These are phyloP conservation scores for Cystobasidiopsis lactophilus DNA, from an alignment of 768 basidiomycete genomes.

Conservation along the genomic window DNA sequence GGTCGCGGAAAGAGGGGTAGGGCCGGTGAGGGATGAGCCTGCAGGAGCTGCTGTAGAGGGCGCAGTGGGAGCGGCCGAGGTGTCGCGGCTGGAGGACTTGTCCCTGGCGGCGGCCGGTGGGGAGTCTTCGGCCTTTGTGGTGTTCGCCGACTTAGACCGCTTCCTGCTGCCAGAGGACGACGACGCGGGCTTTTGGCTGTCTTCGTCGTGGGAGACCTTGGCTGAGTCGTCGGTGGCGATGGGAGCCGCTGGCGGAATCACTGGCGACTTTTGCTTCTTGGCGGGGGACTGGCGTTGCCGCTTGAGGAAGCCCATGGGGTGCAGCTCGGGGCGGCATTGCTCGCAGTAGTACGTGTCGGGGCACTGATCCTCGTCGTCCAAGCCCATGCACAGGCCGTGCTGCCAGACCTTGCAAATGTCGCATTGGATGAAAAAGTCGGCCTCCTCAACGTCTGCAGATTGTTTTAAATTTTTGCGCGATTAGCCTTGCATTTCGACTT, in stretches of 20 bases:
- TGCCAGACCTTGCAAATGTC: slow-evolving; percentile 97
- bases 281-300: too few species aligned
- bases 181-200: background rate
- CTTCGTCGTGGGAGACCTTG: too few species aligned
- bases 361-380: slow-evolving; percentile 43
- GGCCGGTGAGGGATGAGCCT: slow-evolving; percentile 1
- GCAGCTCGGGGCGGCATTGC: slow-evolving; percentile 66
- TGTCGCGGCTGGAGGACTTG: background rate
- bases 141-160: background rate
- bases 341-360: slow-evolving; percentile 77
- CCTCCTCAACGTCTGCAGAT: slow-evolving; percentile 38
- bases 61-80: slow-evolving; percentile 4
- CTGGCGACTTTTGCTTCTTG: background rate
- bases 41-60: background rate
- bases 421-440: slow-evolving; percentile 90
- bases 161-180: background rate
- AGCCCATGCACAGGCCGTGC: slow-evolving; percentile 89
- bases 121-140: background rate
- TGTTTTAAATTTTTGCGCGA: too few species aligned
- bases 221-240: too few species aligned
- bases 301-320: slow-evolving; percentile 24
- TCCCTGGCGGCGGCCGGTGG: background rate
- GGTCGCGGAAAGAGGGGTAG: background rate
- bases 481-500: background rate
- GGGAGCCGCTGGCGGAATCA: too few species aligned